These are phyloP conservation scores for Ophiostoma montium DNA, from an alignment of 2,329 filamentous ascomycete species.

Conservation along the genomic window DNA sequence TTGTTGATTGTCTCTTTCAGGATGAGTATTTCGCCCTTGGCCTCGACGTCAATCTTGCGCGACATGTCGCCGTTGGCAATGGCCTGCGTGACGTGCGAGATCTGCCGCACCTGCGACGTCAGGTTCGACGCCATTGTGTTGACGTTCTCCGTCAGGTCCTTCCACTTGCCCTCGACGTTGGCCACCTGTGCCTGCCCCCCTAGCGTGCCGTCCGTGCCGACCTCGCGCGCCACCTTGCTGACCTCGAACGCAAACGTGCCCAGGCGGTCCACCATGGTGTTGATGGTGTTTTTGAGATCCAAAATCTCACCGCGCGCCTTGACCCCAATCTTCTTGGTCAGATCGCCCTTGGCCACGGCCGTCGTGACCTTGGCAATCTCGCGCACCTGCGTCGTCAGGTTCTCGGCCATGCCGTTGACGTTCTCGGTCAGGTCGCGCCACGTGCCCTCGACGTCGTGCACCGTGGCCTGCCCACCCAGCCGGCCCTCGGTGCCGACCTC, in stretches of 20 bases:
- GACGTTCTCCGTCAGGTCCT: conserved; percentile 84
- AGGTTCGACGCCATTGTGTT: conserved; percentile 62
- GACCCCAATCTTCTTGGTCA: conserved; percentile 91
- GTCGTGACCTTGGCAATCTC: conserved; percentile 96
- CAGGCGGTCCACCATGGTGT: conserved; percentile 95
- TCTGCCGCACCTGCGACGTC: conserved; percentile 69
- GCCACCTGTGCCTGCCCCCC: conserved; percentile 89
- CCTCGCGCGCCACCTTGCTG: conserved; percentile 86
- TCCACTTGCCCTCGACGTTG: conserved; percentile 96
- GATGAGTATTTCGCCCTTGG: conserved; percentile 85
- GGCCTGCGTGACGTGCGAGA: conserved; percentile 85
- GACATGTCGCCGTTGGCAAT: conserved; percentile 94
- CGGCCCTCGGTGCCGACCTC: conserved; percentile 95
- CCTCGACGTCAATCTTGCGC: conserved; percentile 88
- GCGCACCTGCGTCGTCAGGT: conserved; percentile 91
- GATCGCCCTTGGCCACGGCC: conserved; percentile 82
- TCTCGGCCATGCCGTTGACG: conserved; percentile 98
- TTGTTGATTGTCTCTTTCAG: conserved; percentile 96
- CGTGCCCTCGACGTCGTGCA: conserved; percentile 92
- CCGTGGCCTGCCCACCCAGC: conserved; percentile 84
- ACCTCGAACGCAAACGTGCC: conserved; percentile 95
- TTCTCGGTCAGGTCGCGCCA: conserved; percentile 94
- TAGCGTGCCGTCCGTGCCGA: conserved; percentile 88
- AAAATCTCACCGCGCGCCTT: conserved; percentile 90
- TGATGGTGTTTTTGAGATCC: conserved; percentile 93